A percentile compares a stretch with the other conserved stretches of the same genome.
Evolutionary conservation across 2,329 filamentous ascomycete species (phyloP).

Genomic region (Tolypocladium inflatum): DNA sequence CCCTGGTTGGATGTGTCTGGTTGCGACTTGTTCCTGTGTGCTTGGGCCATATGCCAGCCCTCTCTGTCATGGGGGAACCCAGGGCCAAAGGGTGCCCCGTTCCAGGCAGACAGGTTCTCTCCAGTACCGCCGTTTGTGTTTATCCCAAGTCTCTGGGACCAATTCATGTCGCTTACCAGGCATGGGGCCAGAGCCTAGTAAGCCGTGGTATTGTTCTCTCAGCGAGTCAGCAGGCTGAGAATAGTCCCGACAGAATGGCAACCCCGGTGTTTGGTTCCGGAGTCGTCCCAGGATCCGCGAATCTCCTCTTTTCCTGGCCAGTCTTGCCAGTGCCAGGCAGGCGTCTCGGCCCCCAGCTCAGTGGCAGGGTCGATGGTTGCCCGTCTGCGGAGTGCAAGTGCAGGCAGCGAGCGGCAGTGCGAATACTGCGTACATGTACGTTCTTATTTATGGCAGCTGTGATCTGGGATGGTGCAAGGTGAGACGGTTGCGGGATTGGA

Average conservation of each 20-base stretch:
- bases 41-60: background rate
- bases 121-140: background rate
- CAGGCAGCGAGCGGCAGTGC: background rate
- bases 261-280: conserved; percentile 2
- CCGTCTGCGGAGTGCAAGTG: background rate
- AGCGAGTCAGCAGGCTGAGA: background rate
- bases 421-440: background rate
- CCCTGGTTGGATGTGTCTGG: background rate
- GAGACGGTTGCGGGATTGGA: background rate
- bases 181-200: background rate
- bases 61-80: background rate
- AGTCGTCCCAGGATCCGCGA: background rate
- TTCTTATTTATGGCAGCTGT: background rate
- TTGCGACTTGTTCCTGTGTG: background rate
- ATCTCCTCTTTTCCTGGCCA: background rate
- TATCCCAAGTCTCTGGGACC: background rate
- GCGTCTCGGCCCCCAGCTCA: background rate
- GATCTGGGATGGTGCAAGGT: background rate
- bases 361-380: background rate
- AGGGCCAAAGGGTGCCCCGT: background rate
- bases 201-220: background rate
- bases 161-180: background rate
- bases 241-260: conserved; percentile 4
- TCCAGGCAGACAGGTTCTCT: background rate
- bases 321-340: background rate